Conservation (phyloP, 345 rosid genomes). For the Ceriops zippeliana region DNA sequence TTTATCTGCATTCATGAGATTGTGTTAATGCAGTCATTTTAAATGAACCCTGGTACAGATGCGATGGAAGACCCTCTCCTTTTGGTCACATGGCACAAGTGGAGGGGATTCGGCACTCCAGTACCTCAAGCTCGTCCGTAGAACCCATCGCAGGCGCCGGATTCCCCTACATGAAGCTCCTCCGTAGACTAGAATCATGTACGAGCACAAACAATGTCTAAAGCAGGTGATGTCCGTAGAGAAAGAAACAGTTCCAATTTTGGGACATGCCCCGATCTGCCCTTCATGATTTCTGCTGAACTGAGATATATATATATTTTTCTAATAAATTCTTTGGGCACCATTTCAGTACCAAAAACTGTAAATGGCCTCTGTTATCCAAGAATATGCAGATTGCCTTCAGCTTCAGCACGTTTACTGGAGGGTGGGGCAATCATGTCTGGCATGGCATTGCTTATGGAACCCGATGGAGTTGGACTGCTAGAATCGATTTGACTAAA, state of each 20-base stretch:
- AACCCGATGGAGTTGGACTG: background rate
- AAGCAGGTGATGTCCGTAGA: background rate
- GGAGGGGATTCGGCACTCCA: conserved; percentile 39
- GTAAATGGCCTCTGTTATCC: background rate
- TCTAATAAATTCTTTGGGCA: no score
- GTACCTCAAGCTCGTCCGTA: conserved; percentile 27
- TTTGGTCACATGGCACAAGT: conserved; percentile 32
- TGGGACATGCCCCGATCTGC: background rate
- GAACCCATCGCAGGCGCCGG: conserved; percentile 41
- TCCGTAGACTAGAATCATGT: conserved; percentile 11
- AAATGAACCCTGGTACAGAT: conserved; percentile 33
- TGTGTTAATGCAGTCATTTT: conserved; percentile 12
- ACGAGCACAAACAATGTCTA: conserved; percentile 2
- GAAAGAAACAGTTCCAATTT: background rate
- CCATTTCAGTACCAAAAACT: no score
- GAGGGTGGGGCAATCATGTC: background rate
- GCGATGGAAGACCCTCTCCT: conserved; percentile 47
- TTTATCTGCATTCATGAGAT: no score
- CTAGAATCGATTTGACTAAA: no score
- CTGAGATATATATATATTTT: no score
- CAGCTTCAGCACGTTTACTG: background rate
- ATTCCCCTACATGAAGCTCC: conserved; percentile 29
- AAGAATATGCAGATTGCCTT: background rate
- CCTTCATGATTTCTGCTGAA: no score
- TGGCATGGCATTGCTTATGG: no score